phyloP scores from a whole-genome alignment of 257 asterid species.

The Plectranthus barbatus region DNA sequence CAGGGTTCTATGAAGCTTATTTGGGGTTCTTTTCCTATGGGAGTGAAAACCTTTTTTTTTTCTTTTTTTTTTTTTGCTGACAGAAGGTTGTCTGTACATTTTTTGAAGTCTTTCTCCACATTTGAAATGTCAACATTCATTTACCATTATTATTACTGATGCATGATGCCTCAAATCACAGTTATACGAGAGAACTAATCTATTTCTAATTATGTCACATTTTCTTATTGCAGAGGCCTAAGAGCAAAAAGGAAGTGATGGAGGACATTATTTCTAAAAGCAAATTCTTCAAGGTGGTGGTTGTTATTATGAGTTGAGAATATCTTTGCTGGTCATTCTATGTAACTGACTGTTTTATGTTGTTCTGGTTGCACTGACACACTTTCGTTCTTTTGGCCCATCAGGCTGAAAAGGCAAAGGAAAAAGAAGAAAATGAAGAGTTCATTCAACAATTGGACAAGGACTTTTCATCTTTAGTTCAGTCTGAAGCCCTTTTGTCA shows the following conservation, averaged over 20 bases:
- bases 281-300: slow-evolving; percentile 82
- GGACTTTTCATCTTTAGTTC: slow-evolving; percentile 60
- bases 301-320: slow-evolving; percentile 7
- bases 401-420: slow-evolving; percentile 96
- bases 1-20: too few species aligned
- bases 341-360: not conserved
- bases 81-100: not conserved
- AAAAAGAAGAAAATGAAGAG: slow-evolving; percentile 76
- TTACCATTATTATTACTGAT: not conserved
- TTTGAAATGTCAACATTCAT: not conserved
- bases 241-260: slow-evolving; percentile 96
- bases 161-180: not conserved
- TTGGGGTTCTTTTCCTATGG: too few species aligned
- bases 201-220: slow-evolving; percentile 15
- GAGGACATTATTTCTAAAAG: slow-evolving; percentile 79
- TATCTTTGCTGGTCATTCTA: slow-evolving; percentile 1
- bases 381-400: slow-evolving; percentile 1
- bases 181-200: not conserved
- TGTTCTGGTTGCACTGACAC: not conserved
- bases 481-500: slow-evolving; percentile 66
- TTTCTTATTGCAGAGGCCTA: slow-evolving; percentile 55
- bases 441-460: slow-evolving; percentile 69
- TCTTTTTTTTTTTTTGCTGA: not conserved
- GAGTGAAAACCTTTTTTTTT: not conserved
- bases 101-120: not conserved